Conservation (phyloP, 306 rosid species). For the Cicer yamashitae region DNA sequence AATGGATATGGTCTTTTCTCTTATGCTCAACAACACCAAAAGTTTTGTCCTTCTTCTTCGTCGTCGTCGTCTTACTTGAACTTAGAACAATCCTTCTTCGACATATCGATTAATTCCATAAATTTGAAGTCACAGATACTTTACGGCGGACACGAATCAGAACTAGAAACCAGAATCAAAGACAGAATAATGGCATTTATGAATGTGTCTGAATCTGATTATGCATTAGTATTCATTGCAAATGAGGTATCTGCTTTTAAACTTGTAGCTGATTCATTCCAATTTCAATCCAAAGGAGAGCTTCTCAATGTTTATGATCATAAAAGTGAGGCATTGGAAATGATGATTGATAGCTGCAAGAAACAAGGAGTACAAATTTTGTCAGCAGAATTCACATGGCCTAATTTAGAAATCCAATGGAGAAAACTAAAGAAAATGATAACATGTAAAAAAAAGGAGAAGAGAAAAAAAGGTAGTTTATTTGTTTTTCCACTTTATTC, state of each 20-base stretch:
- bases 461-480: constrained; percentile 46
- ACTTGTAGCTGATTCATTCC: constrained; percentile 72
- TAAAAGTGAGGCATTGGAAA: constrained; percentile 64
- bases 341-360: constrained; percentile 69
- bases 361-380: constrained; percentile 58
- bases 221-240: constrained; percentile 75
- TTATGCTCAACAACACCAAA: constrained; percentile 49
- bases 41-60: constrained; percentile 44
- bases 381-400: constrained; percentile 77
- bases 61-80: constrained; percentile 37
- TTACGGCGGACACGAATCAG: constrained; percentile 63
- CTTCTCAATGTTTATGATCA: constrained; percentile 79
- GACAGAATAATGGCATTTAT: constrained; percentile 75
- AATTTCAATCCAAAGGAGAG: constrained; percentile 64
- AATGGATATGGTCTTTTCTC: constrained; percentile 85
- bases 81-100: constrained; percentile 55
- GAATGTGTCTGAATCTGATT: constrained; percentile 74
- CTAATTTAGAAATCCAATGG: constrained; percentile 53
- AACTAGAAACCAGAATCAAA: constrained; percentile 59
- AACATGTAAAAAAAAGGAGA: constrained; percentile 44
- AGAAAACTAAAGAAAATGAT: constrained; percentile 61
- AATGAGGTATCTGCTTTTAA: constrained; percentile 79
- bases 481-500: constrained; percentile 89
- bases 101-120: constrained; percentile 62
- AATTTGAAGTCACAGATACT: constrained; percentile 64